These are phyloP conservation scores for Chalciporus sphaerocephalus DNA, from an alignment of 768 basidiomycete genomes.

Conservation along the genomic window DNA sequence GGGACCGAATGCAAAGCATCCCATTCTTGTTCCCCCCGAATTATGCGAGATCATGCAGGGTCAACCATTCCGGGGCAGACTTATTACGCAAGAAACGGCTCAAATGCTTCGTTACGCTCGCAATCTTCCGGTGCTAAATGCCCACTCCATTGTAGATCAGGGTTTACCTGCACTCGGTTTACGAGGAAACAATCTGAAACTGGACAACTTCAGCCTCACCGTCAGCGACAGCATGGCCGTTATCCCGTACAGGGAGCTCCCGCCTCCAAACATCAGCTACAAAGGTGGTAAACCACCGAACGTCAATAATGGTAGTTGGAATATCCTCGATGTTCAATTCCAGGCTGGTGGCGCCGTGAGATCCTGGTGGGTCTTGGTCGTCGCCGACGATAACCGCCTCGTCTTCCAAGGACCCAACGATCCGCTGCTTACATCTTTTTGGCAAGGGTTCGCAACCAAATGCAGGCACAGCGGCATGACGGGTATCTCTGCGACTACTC, in stretches of 20 bases:
- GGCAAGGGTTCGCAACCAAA: slow-evolving; percentile 53
- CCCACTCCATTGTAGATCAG: slow-evolving; percentile 49
- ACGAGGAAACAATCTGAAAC: slow-evolving; percentile 33
- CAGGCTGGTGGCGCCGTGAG: slow-evolving; percentile 46
- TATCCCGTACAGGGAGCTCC: slow-evolving; percentile 62
- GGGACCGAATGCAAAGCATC: slow-evolving; percentile 26
- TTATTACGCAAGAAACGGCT: slow-evolving; percentile 56
- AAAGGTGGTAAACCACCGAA: slow-evolving; percentile 37
- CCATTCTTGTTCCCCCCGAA: slow-evolving; percentile 59
- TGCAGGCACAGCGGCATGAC: slow-evolving; percentile 57
- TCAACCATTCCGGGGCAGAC: slow-evolving; percentile 56
- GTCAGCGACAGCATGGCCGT: slow-evolving; percentile 57
- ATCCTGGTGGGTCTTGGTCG: slow-evolving; percentile 65
- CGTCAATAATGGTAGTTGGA: slow-evolving; percentile 67
- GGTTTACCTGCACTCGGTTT: slow-evolving; percentile 59
- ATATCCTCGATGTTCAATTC: slow-evolving; percentile 69
- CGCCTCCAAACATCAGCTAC: slow-evolving; percentile 56
- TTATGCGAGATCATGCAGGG: slow-evolving; percentile 61
- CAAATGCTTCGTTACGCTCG: slow-evolving; percentile 71
- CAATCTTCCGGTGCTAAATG: slow-evolving; percentile 57
- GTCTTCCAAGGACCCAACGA: slow-evolving; percentile 36
- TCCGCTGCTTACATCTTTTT: slow-evolving; percentile 34
- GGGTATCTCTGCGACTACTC: slow-evolving; percentile 48
- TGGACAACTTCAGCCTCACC: slow-evolving; percentile 54
- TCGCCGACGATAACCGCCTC: slow-evolving; percentile 43